A percentile compares a stretch with the other conserved stretches of the same genome.
phyloP scores from a whole-genome alignment of 2,329 filamentous ascomycete species.

The Colletotrichum gloeosporioides region DNA sequence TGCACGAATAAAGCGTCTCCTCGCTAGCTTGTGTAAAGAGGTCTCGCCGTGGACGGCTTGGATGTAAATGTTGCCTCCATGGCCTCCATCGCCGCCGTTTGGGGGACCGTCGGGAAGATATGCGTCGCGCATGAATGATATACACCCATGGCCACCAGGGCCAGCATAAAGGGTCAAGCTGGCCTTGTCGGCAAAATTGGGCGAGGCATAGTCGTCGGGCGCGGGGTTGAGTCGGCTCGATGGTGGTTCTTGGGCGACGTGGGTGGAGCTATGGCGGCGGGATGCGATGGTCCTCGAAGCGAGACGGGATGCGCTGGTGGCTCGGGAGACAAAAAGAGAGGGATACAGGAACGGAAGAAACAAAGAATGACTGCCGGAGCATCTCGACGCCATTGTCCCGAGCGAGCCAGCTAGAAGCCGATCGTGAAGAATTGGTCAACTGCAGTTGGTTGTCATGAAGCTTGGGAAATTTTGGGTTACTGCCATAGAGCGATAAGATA shows the following conservation, averaged over 20 bases:
- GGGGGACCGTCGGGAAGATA: constrained; percentile 88
- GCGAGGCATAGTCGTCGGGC: constrained; percentile 82
- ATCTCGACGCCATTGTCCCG: constrained; percentile 45
- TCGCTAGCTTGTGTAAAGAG: constrained; percentile 88
- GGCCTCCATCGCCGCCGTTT: constrained; percentile 93
- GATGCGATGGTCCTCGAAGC: constrained; percentile 25
- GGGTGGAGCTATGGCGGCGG: constrained; percentile 21
- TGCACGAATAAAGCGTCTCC: constrained; percentile 76
- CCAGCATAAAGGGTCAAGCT: constrained; percentile 80
- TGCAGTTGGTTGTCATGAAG: neutral
- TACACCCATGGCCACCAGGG: constrained; percentile 86
- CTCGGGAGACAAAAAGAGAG: constrained; percentile 40
- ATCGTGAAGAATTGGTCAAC: neutral
- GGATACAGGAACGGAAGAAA: constrained; percentile 59
- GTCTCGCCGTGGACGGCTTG: constrained; percentile 92
- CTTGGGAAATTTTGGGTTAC: constrained; percentile 14
- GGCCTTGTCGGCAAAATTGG: constrained; percentile 88
- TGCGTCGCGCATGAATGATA: constrained; percentile 92
- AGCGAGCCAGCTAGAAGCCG: neutral
- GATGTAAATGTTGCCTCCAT: constrained; percentile 91
- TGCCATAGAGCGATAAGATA: constrained; percentile 7
- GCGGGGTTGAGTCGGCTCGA: constrained; percentile 75
- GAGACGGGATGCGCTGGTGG: constrained; percentile 28
- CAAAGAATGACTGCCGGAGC: constrained; percentile 38
- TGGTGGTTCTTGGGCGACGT: constrained; percentile 18